Base-by-base conservation (phyloP, 2,329 filamentous ascomycete genomes). In the Cladosporium sp. region DNA sequence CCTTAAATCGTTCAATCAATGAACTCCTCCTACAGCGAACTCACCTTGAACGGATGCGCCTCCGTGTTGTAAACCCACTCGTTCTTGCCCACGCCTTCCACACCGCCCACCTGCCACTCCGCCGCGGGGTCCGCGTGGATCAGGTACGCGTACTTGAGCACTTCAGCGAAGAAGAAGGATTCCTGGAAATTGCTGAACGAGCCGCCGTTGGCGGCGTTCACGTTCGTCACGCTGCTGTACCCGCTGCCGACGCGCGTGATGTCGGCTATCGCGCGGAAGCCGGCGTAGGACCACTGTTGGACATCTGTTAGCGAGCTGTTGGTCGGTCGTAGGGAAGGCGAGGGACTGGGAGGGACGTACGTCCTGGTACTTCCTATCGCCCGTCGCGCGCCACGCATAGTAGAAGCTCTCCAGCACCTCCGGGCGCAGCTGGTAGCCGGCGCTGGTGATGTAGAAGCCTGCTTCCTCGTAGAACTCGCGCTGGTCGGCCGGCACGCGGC, bases 131-230 rank as follows among this genome's bases (percentile, higher is more conserved):
- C 37, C 7, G 55, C 43, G 38, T 53, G 49, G 19, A 55, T 55
- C 33, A 57, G 41, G 42, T 57, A 51, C 9, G 42, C 53, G 79
- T 95, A 95, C 76, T 95, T 95, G 68, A 95, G 67, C 57, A 90
- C 86, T 74, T 95, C 89, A 0, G 89, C 89, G 68, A 95, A 89
- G 74, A 87, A 84, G 72, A 93, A 95, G 62, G 86, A 91, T 72
- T 95, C 88, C 76, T 92, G 86, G 66, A 85, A 84, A 67, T 95
- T 81, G 40, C 70, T 68, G 54, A 78, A 82, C 0, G 71, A 69
- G 1, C 86, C 86, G 9, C 87, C 87, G 31, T 74, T 75, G 3
- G 64, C 61, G 3, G 70, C 71, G 59, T 86, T 88, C 43, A 95
- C 87, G 65, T 95, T 69, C 0, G 62, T 66, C 52, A 95, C 72